A percentile compares a stretch with the other conserved stretches of the same genome.
These are phyloP conservation scores for Amylostereum areolatum DNA, from an alignment of 1,284 basidiomycete genomes.

Conservation along the genomic window DNA sequence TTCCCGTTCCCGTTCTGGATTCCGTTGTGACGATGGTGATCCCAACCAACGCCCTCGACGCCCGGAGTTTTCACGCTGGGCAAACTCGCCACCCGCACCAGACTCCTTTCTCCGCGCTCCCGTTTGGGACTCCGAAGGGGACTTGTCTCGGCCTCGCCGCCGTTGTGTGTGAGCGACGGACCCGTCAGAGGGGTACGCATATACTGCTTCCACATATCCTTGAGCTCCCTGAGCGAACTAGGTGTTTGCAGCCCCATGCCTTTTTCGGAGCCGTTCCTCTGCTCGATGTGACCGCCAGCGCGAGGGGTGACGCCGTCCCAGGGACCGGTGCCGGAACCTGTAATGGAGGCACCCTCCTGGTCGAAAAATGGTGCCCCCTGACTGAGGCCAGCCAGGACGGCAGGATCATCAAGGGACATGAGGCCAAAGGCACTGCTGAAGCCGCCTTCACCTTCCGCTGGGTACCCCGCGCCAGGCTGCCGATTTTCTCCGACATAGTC, in stretches of 20 bases:
- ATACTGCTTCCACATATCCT: constrained; percentile 72
- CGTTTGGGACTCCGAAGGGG: constrained; percentile 16
- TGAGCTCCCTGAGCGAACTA: constrained; percentile 48
- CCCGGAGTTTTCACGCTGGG: constrained; percentile 60
- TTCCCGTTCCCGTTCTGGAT: not conserved
- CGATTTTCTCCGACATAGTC: no score
- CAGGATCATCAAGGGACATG: constrained; percentile 65
- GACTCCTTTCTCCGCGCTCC: constrained; percentile 24
- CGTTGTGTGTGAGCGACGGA: constrained; percentile 23
- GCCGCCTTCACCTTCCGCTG: constrained; percentile 19
- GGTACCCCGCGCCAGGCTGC: not conserved
- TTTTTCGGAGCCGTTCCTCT: constrained; percentile 8
- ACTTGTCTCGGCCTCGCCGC: constrained; percentile 14
- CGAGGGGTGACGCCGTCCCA: constrained; percentile 10
- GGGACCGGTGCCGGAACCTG: constrained; percentile 8
- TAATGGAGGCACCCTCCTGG: constrained; percentile 19
- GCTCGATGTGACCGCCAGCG: constrained; percentile 15
- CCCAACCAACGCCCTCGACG: constrained; percentile 16
- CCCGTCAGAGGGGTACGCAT: constrained; percentile 64
- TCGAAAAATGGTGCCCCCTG: constrained; percentile 61
- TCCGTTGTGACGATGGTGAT: constrained; percentile 30
- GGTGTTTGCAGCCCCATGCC: constrained; percentile 30
- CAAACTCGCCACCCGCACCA: constrained; percentile 55
- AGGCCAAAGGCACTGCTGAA: constrained; percentile 65
- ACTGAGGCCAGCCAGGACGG: constrained; percentile 51